Evolutionary conservation across 768 basidiomycete genomes (phyloP), one percentile per base, ranked within the genome.

Genomic region (Kwoniella newhampshirensis): DNA sequence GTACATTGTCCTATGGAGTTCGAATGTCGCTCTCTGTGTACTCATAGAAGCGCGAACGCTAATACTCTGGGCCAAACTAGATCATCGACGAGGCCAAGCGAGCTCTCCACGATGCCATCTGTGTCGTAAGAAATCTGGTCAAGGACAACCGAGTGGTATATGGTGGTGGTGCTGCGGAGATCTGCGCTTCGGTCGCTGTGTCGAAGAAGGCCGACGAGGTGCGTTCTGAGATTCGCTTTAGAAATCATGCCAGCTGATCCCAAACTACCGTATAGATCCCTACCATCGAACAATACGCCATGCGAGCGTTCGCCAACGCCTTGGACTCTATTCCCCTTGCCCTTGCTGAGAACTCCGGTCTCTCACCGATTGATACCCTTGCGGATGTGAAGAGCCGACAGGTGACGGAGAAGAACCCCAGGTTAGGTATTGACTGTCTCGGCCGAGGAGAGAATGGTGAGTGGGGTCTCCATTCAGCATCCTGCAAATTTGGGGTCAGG

Each of bases 21-120:
- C n/a, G n/a, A n/a, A n/a, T n/a, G n/a, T n/a, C n/a, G n/a, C n/a
- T n/a, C 12, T 18, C 36, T 37, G 36, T 37, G 36, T 37, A 37
- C 20, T 12, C 21, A 13, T 15, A 21, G 20, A 21, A 37, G 18
- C 8, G 39, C 17, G 36, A 11, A 9, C n/a, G n/a, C n/a, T n/a
- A n/a, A n/a, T n/a, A n/a, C n/a, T n/a, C n/a, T n/a, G n/a, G n/a
- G n/a, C n/a, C n/a, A n/a, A n/a, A n/a, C n/a, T n/a, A 99, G 94
- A 97, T 99, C 68, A 91, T 99, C 59, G 96, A 99, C 71, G 96
- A 99, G 77, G 94, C 92, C 56, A 98, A 98, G 76, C 89, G 96
- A 27, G 91, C 96, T 3, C 81, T 99, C 30, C 96, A 99, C 76
- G 96, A 99, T 76, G 92, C 96, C 15, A 86, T 98, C 66, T 99